Evolutionary conservation across 345 rosid genomes (phyloP).

Genomic region (Ceriops tagal): DNA sequence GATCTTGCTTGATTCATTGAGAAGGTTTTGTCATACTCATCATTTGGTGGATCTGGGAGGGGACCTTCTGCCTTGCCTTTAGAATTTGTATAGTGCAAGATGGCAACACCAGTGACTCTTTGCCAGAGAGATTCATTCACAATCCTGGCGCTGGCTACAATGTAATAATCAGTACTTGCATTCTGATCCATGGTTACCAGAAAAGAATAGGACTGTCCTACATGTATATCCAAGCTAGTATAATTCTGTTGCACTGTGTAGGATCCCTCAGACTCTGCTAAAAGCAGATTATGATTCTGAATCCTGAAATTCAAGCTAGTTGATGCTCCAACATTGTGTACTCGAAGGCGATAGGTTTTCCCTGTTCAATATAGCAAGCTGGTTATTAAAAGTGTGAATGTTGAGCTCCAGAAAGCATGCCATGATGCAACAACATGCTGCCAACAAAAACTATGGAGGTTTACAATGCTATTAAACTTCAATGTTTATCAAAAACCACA

Average conservation of each 20-base stretch:
- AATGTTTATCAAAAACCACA: neutral
- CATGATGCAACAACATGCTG: neutral
- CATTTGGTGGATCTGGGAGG: constrained; percentile 77
- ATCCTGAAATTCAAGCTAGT: constrained; percentile 96
- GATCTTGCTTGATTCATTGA: constrained; percentile 99
- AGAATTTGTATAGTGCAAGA: constrained; percentile 88
- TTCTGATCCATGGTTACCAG: constrained; percentile 94
- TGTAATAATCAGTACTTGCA: constrained; percentile 93
- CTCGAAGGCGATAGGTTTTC: constrained; percentile 81
- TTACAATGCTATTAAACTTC: neutral
- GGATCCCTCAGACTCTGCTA: constrained; percentile 91
- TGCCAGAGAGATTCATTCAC: constrained; percentile 86
- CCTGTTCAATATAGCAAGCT: constrained; percentile 45
- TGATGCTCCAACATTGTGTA: constrained; percentile 86
- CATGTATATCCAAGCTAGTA: constrained; percentile 95
- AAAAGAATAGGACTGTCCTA: constrained; percentile 91
- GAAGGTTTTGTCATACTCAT: constrained; percentile 82
- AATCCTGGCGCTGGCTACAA: constrained; percentile 92
- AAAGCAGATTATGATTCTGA: constrained; percentile 82
- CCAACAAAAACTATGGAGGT: no score
- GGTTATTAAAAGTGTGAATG: constrained; percentile 1
- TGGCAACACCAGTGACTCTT: constrained; percentile 92
- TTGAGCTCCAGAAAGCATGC: neutral
- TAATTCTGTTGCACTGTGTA: constrained; percentile 97
- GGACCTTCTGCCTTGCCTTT: constrained; percentile 89